Base-by-base conservation (phyloP, 2,329 filamentous ascomycete genomes). In the Ascocoryne sarcoides region DNA sequence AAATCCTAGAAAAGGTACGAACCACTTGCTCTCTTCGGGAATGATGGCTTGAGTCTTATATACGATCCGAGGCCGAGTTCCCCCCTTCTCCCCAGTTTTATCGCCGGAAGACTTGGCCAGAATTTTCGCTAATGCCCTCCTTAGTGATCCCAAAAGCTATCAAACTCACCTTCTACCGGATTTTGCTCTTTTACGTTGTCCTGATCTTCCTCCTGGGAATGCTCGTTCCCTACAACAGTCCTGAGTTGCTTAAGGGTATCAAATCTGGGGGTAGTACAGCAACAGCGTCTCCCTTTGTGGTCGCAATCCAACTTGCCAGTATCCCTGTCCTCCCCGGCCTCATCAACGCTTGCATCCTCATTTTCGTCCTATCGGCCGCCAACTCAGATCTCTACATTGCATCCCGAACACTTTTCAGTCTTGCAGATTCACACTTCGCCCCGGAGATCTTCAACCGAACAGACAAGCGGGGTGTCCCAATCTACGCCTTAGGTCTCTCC, bases 281-380 rank as follows among this genome's bases (percentile, higher is more conserved):
- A n/a, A 72, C 75, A 43, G 71, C 72, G 3, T 75, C 71, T 17
- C 58, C 71, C 36, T 66, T 65, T 47, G 65, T 70, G 10, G 57
- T 70, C 16, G 80, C 81, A 21, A 85, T 86, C 62, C 70, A 78
- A 56, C 66, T 73, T 16, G 69, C 81, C 4, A 70, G 75, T 9
- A 85, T 89, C 51, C 62, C 65, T 2, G 71, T 68, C 1, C 69
- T 85, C 2, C 75, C 80, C 51, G 74, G 73, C 45, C 69, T 83
- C 50, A 79, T 84, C 64, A 84, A 85, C 55, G 79, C 70, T 23
- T 76, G 74, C 15, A 74, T 84, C 51, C 64, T 84, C 37, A 77
- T 80, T 12, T 81, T 76, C 4, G 80, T 79, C 2, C 76, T 73
- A 68, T 76, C 73, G 1, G 74, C 74, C 5, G 73, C 70, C 18